A percentile compares a stretch with the other conserved stretches of the same genome.
Conservation (phyloP, 2,329 filamentous ascomycete species). For the Hymenoscyphus albidus region DNA sequence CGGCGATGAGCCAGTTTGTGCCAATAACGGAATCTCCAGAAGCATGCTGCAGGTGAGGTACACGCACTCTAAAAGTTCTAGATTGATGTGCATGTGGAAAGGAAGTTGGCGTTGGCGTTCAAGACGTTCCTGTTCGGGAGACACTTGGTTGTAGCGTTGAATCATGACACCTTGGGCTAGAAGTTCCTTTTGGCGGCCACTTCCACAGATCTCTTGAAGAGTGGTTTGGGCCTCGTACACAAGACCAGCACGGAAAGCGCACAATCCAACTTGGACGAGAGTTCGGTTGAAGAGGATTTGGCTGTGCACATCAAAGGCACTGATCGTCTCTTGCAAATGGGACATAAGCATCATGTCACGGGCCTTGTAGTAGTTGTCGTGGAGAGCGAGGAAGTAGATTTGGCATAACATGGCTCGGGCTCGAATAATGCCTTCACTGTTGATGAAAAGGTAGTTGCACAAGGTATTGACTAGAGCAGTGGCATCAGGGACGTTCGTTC, state of each 20-base stretch:
- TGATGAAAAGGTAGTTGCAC: constrained; percentile 89
- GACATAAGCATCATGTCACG: constrained; percentile 99
- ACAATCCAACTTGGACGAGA: constrained; percentile 94
- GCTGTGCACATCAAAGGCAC: constrained; percentile 92
- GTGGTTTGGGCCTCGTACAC: constrained; percentile 98
- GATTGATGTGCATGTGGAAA: constrained; percentile 99
- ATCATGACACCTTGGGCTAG: constrained; percentile 98
- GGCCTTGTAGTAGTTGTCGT: constrained; percentile 96
- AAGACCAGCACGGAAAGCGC: constrained; percentile 93
- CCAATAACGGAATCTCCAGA: constrained; percentile 93
- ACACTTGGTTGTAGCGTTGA: constrained; percentile 93
- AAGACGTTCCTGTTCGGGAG: constrained; percentile 93
- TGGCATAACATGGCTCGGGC: constrained; percentile 97
- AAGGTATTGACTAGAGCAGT: constrained; percentile 76
- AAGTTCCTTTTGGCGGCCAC: constrained; percentile 94
- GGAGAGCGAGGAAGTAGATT: constrained; percentile 95
- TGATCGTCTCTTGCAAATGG: constrained; percentile 94
- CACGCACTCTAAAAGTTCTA: constrained; percentile 95
- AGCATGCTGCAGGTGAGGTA: constrained; percentile 99
- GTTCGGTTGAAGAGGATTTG: constrained; percentile 99
- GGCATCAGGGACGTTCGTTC: constrained; percentile 64
- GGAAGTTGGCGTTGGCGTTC: constrained; percentile 96
- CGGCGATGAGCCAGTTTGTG: constrained; percentile 92
- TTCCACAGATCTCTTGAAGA: constrained; percentile 96
- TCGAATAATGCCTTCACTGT: constrained; percentile 94